Conservation (phyloP, 1,284 basidiomycete genomes). For the Sporisorium scitamineum region DNA sequence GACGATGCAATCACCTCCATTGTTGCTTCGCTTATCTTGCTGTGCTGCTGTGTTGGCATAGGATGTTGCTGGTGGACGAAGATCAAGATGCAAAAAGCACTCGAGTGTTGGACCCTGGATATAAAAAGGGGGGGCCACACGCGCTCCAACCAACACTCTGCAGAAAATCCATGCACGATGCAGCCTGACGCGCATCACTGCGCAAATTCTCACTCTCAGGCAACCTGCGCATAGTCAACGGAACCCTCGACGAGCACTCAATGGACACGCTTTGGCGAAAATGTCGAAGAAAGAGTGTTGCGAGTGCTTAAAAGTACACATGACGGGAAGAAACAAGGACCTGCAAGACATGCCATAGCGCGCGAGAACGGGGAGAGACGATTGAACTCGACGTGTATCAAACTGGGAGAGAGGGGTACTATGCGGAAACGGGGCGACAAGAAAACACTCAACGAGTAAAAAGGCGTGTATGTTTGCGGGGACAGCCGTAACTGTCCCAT, state of each 20-base stretch:
- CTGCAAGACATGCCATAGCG: slow-evolving; percentile 8
- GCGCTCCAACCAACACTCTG: background rate
- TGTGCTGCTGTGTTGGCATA: background rate
- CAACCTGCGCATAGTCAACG: no score
- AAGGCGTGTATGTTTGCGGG: background rate
- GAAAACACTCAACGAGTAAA: background rate
- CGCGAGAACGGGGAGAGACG: background rate
- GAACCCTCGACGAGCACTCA: background rate
- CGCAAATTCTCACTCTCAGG: no score
- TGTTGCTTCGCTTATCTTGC: background rate
- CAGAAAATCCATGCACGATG: slow-evolving; percentile 2
- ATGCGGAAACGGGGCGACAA: slow-evolving; percentile 2
- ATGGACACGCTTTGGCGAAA: no score
- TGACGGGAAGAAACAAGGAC: slow-evolving; percentile 1
- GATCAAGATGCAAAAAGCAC: background rate
- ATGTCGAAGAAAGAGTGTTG: slow-evolving; percentile 2
- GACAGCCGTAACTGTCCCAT: background rate
- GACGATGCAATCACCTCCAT: slow-evolving; percentile 4
- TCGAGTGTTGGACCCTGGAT: slow-evolving; percentile 1
- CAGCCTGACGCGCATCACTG: slow-evolving; percentile 4
- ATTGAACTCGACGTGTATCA: background rate
- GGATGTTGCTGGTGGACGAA: background rate
- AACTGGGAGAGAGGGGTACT: slow-evolving; percentile 6
- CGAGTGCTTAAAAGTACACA: slow-evolving; percentile 35
- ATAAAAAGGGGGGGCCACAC: background rate